Percentiles rank a stretch among this genome's conserved stretches.
Conservation (phyloP, 768 basidiomycete genomes). For the Tephrocybe sp. region DNA sequence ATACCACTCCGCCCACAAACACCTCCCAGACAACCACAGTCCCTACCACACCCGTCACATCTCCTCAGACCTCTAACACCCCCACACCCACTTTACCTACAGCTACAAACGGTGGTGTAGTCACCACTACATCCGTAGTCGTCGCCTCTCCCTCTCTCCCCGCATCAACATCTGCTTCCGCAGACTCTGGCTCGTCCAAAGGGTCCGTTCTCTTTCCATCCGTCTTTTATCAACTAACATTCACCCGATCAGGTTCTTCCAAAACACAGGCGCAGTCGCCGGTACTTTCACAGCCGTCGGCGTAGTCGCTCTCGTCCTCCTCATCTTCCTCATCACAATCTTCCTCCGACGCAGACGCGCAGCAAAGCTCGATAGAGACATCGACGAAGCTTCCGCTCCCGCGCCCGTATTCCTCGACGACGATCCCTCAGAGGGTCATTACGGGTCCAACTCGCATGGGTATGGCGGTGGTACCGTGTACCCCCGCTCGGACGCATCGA, state of each 20-base stretch:
- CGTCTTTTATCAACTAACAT: neutral
- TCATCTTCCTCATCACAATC: constrained; percentile 48
- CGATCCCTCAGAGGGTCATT: constrained; percentile 18
- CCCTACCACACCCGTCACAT: neutral
- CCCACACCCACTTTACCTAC: neutral
- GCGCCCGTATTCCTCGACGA: constrained; percentile 59
- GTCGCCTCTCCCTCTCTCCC: constrained; percentile 5
- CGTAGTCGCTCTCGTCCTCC: constrained; percentile 49
- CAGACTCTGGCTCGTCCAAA: constrained; percentile 5
- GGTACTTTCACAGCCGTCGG: constrained; percentile 73
- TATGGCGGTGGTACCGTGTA: neutral
- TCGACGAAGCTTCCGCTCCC: constrained; percentile 55
- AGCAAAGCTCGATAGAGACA: constrained; percentile 66
- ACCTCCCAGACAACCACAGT: neutral
- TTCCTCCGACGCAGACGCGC: constrained; percentile 62
- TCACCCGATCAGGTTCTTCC: constrained; percentile 36
- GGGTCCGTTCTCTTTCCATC: constrained; percentile 5
- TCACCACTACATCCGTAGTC: constrained; percentile 11
- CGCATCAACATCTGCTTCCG: neutral
- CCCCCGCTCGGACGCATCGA: neutral
- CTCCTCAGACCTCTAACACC: neutral
- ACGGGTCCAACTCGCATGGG: neutral
- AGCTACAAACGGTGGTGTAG: neutral
- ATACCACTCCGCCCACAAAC: neutral
- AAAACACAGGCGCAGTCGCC: constrained; percentile 70